Base-by-base conservation (phyloP, 345 rosid species). In the Microcos paniculata region DNA sequence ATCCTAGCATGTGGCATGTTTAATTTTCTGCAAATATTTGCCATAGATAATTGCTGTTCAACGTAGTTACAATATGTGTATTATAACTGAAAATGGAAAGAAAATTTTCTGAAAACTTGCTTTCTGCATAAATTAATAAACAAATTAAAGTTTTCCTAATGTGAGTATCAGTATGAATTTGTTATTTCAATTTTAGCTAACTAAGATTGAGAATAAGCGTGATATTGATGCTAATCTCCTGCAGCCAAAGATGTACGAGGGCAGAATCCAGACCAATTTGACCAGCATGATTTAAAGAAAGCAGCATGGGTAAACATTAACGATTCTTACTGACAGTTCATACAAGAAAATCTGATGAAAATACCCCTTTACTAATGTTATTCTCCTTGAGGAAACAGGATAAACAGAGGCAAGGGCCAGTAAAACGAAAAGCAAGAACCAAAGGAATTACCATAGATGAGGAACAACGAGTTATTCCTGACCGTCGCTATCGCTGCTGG, bases 401-500 rank as follows among this genome's bases (percentile, higher is more conserved):
- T 62, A 79, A 74, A 12, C 76, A 76, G 76, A 84, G 64, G 74
- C 80, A 74, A 81, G 84, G 61, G 42, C 87, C 81, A 70, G 24
- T 61, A 30, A 90, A 73, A 80, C 92, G 75, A 70, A 89, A 82
- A 82, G 70, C 80, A 48, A 89, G 84, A 87, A 87, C 78, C 79
- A 85, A 79, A 69, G 73, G 84, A 21, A 51, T 64, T 70, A 35
- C 40, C 43, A 85, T 92, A 90, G 99, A 95, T 83, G 75, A 49
- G 78, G 97, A 93, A 45, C 94, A 88, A 76, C 91, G 87, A 70
- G 81, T 89, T 21, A 84, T 93, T 70, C 82, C 97, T 58, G 90
- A 90, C 66, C 84, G 78, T 71, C 67, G 78, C 10, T 93, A 91
- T 84, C 96, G 88, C 78, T 81, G 91, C 75, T 91, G 97, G 98